Evolutionary conservation across 148 eudicot genomes (phyloP), one percentile per base, ranked within the genome.

Genomic region (Cornus controversa): DNA sequence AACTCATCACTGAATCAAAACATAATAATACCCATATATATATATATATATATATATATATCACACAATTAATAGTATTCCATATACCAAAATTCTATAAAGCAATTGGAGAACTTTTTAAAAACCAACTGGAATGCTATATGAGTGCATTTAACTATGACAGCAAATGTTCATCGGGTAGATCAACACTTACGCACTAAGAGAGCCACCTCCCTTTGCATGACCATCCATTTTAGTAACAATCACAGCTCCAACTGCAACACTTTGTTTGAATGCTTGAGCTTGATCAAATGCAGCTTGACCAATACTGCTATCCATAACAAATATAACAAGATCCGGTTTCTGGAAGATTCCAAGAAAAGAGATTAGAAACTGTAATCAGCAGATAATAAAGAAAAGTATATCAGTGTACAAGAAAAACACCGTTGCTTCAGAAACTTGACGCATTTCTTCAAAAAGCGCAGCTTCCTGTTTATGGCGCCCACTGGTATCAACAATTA

Each of bases 251-350:
- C 99, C 99, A 82, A 96, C 99, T 20, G 99, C 92, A 85, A 96
- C 99, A 86, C 98, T 96, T 84, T 96, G 98, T 86, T 88, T 93
- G 79, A 96, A 96, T 37, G 99, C 99, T 83, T 87, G 93, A 78
- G 98, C 99, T 89, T 96, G 99, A 82, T 88, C 99, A 84, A 86
- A 93, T 72, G 99, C 99, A 73, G 98, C 97, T 90, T 93, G 98
- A 82, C 99, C 99, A 87, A 96, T 96, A 80, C 99, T 96, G 88
- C 99, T 96, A 84, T 96, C 98, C 99, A 96, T 96, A 25, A 93
- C 97, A 84, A 96, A 96, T 75, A 96, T 90, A 31, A 92, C 97
- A 82, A 96, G 97, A 85, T 96, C 99, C 82, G 99, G 98, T 91
- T 91, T 96, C 99, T 96, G 95, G 67, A 89, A 77, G 14, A 72